These are phyloP conservation scores for Glaciozyma antarctica DNA, from an alignment of 768 basidiomycete species.

Conservation along the genomic window DNA sequence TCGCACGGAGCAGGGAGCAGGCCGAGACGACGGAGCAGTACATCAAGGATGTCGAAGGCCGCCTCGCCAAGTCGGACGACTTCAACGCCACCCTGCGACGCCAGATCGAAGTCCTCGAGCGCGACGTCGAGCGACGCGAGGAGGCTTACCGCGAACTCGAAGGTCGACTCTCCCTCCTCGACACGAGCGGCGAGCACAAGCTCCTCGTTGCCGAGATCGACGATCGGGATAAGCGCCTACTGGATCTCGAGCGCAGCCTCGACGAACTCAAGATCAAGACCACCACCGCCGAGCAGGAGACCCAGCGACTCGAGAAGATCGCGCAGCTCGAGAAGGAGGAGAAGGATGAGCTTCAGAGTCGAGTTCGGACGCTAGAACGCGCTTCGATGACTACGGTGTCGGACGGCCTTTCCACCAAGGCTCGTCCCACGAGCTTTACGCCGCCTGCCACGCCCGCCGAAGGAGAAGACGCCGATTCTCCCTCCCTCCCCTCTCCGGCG, in stretches of 20 bases:
- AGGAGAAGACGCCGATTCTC: slow-evolving; percentile 5
- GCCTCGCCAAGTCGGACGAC: slow-evolving; percentile 47
- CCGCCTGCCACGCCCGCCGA: slow-evolving; percentile 37
- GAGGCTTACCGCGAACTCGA: slow-evolving; percentile 64
- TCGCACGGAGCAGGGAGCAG: slow-evolving; percentile 62
- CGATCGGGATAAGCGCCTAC: slow-evolving; percentile 64
- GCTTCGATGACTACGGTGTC: neutral
- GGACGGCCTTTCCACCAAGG: slow-evolving; percentile 9
- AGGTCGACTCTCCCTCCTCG: slow-evolving; percentile 56
- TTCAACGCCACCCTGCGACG: slow-evolving; percentile 46
- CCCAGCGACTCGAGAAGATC: slow-evolving; percentile 53
- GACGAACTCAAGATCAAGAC: slow-evolving; percentile 65
- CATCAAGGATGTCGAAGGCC: slow-evolving; percentile 74
- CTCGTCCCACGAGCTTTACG: slow-evolving; percentile 15
- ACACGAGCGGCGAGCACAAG: slow-evolving; percentile 57
- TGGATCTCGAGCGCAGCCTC: slow-evolving; percentile 68
- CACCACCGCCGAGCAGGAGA: slow-evolving; percentile 57
- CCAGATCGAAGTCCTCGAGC: slow-evolving; percentile 66
- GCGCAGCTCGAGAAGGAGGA: slow-evolving; percentile 64
- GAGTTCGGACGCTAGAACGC: slow-evolving; percentile 36
- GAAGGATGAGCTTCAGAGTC: slow-evolving; percentile 54
- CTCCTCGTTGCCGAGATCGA: slow-evolving; percentile 63
- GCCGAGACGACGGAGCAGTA: slow-evolving; percentile 66
- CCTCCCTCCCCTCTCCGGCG: slow-evolving; percentile 32
- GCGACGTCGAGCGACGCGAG: slow-evolving; percentile 62